Percentiles rank a stretch among this genome's conserved stretches.
phyloP scores from a whole-genome alignment of 768 basidiomycete genomes.

The Wakefieldia striispora region DNA sequence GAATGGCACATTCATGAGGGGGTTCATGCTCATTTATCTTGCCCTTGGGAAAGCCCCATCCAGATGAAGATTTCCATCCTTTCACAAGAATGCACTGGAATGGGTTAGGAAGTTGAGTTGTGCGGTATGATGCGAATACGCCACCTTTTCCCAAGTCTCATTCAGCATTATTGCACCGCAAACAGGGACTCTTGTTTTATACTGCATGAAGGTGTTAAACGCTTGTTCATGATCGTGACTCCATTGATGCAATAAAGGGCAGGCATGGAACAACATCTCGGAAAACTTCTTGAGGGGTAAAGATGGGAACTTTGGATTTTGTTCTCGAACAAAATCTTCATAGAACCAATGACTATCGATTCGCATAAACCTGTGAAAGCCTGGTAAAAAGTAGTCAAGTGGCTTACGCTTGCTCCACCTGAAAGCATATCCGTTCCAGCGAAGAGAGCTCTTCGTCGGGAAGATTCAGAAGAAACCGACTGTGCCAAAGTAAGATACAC shows the following conservation, averaged over 20 bases:
- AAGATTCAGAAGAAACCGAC: constrained; percentile 95
- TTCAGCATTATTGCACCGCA: constrained; percentile 98
- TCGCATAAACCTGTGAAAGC: constrained; percentile 13
- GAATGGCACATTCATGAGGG: constrained; percentile 77
- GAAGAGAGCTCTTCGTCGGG: constrained; percentile 90
- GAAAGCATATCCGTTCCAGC: constrained; percentile 94
- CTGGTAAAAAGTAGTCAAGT: constrained; percentile 4
- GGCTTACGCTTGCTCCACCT: constrained; percentile 97
- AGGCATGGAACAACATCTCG: constrained; percentile 82
- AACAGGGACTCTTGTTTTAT: constrained; percentile 95
- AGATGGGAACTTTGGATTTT: constrained; percentile 83
- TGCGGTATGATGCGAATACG: constrained; percentile 3
- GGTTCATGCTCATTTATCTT: constrained; percentile 97
- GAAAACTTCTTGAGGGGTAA: constrained; percentile 91
- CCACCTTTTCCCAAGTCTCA: constrained; percentile 88
- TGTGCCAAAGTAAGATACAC: constrained; percentile 32
- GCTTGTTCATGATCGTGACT: constrained; percentile 82
- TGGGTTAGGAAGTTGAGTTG: constrained; percentile 10
- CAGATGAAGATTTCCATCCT: constrained; percentile 95
- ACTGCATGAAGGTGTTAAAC: constrained; percentile 89
- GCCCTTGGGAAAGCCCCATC: constrained; percentile 99
- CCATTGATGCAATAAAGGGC: constrained; percentile 81
- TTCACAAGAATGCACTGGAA: constrained; percentile 92
- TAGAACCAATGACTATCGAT: constrained; percentile 94
- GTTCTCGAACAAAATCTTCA: constrained; percentile 95